Percentiles rank a stretch among this genome's conserved stretches.
phyloP scores from a whole-genome alignment of 2,329 filamentous ascomycete genomes.

The Aspergillus aculeatus region DNA sequence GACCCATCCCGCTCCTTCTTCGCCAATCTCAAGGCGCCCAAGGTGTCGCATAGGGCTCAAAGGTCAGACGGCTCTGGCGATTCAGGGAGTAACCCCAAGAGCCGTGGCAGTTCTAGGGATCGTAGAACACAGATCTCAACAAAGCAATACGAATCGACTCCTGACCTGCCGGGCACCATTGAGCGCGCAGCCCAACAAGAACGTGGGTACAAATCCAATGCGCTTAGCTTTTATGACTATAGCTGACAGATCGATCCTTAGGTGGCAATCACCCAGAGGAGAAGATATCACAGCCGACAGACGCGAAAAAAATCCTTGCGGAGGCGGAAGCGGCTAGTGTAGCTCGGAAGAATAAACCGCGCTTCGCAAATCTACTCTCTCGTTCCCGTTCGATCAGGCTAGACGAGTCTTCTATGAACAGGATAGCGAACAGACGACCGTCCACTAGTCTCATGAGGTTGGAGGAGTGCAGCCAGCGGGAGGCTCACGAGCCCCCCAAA shows the following conservation, averaged over 20 bases:
- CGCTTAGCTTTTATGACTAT: not conserved
- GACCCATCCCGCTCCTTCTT: constrained; percentile 49
- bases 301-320: constrained; percentile 26
- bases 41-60: constrained; percentile 44
- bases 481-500: constrained; percentile 51
- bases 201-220: constrained; percentile 20
- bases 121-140: constrained; percentile 36
- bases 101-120: constrained; percentile 46
- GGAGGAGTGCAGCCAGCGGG: constrained; percentile 34
- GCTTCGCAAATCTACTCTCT: constrained; percentile 46
- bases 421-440: constrained; percentile 35
- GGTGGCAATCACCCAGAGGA: constrained; percentile 22
- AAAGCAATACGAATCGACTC: constrained; percentile 42
- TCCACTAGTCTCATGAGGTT: constrained; percentile 41
- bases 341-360: constrained; percentile 45
- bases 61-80: constrained; percentile 41
- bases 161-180: constrained; percentile 40
- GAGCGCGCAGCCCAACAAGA: constrained; percentile 29
- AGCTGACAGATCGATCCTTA: constrained; percentile 16
- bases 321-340: constrained; percentile 28
- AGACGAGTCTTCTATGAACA: constrained; percentile 40
- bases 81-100: constrained; percentile 39
- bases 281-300: constrained; percentile 23
- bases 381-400: constrained; percentile 46
- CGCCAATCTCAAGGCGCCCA: constrained; percentile 47